Base-by-base conservation (phyloP, 805 yeast species). In the Lipomyces japonicus region DNA sequence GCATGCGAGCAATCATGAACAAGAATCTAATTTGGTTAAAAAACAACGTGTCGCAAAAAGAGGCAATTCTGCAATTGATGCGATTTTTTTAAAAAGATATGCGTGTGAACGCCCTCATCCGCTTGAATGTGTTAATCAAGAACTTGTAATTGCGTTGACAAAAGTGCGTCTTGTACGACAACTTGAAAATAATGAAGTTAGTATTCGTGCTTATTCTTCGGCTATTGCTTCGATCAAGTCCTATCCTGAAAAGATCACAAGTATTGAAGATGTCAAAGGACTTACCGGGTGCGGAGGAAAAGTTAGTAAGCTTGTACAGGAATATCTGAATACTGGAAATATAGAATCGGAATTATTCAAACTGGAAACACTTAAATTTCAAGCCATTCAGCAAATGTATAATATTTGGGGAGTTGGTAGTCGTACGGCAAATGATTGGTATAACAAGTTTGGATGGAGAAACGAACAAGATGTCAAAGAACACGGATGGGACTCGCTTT, bases 341-440 rank as follows among this genome's bases (percentile, higher is more conserved):
- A 41, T 57, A 10, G 48, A 39, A 14, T 55, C 59, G 26, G 58
- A 54, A 32, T 31, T 39, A n/a, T 18, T n/a, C 22, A 30, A n/a
- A 22, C 21, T 31, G n/a, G 35, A 47, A 14, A 21, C 38, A n/a
- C 44, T 44, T 1, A 53, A 57, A 23, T 19, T 46, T 34, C 44
- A 46, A 25, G 50, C 53, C 2, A 30, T 48, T 28, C 44, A 52
- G 31, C 31, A 32, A 14, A 28, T 57, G 21, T 39, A 42, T 39
- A 39, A 51, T 21, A 51, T 57, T 7, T 57, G 60, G 55, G 61
- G 61, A 19, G 61, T 57, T 10, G 61, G 61, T 1, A 44, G 46
- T 4, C 30, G 36, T 19, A 44, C 51, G 10, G 61, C 61, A 19
- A 5, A 32, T 9, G 53, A 48, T 6, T 57, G 58, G 61, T 51